Evolutionary conservation across 2,329 filamentous ascomycete species (phyloP).

Genomic region (Neofusicoccum cordaticola): DNA sequence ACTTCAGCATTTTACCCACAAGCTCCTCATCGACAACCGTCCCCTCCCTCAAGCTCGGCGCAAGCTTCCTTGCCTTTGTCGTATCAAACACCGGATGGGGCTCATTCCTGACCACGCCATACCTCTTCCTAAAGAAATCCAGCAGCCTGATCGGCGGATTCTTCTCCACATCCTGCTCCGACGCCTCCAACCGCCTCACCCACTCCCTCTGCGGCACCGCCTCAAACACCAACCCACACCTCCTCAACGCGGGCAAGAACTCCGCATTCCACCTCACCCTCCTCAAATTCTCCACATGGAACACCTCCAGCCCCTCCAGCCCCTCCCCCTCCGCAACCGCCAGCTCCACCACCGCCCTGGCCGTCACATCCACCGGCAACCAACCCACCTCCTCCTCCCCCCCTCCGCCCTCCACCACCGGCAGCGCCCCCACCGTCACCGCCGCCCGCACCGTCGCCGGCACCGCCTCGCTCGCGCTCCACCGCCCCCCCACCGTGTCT

Average conservation of each 20-base stretch:
- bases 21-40: not conserved
- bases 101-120: conserved; percentile 31
- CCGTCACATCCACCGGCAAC: conserved; percentile 11
- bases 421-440: conserved; percentile 45
- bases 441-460: conserved; percentile 50
- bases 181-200: conserved; percentile 31
- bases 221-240: conserved; percentile 33
- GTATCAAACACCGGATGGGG: conserved; percentile 10
- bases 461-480: conserved; percentile 51
- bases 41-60: not conserved
- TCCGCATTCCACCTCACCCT: conserved; percentile 53
- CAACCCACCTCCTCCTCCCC: not conserved
- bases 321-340: not conserved
- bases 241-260: conserved; percentile 51
- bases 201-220: conserved; percentile 11
- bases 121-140: conserved; percentile 54
- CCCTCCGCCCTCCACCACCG: conserved; percentile 20
- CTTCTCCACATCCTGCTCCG: conserved; percentile 39
- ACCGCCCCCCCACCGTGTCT: conserved; percentile 46
- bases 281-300: conserved; percentile 52
- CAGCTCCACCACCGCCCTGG: conserved; percentile 5
- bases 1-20: conserved; percentile 6
- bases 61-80: not conserved
- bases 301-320: conserved; percentile 31
- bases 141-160: conserved; percentile 55